Base-by-base conservation (phyloP, 805 yeast species). In the Clavispora santaluciae region DNA sequence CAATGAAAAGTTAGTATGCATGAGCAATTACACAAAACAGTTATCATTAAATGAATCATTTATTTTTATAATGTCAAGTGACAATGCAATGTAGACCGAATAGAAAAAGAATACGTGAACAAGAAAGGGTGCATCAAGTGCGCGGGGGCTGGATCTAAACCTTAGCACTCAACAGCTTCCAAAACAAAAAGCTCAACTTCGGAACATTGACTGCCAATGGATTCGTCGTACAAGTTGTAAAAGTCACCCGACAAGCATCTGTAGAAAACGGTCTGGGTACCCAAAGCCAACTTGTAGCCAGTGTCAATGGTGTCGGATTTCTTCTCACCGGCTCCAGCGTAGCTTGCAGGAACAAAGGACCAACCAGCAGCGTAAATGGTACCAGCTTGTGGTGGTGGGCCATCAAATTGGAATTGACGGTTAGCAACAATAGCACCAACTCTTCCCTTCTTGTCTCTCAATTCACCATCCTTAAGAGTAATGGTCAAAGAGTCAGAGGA, bases 211-310 rank as follows among this genome's bases (percentile, higher is more conserved):
- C 56, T 60, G 45, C 81, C 87, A 43, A 81, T 61, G 50, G 68
- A 60, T 58, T 76, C 66, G 57, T 81, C 86, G 62, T 83, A 83
- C 61, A 83, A 66, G 73, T 83, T 83, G 80, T 79, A 82, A 75
- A 83, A 83, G 54, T 68, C 68, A 54, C 89, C 90, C 22, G 86
- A 79, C 49, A 76, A 58, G 71, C 90, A 83, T 67, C 80, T 81
- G 73, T 75, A 83, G 71, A 83, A 83, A 36, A 72, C 68, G 45
- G 77, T 77, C 41, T 66, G 59, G 50, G 64, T 63, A 65, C 86
- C 87, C 43, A 81, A 63, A 22, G 86, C 85, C 38, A 36, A 39
- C 42, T 39, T 39, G 37, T 33, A 38, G 12, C 41, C 41, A 22
- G 42, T 12, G 31, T 22, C 35, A n/a, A 23, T 23, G 25, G 38